phyloP scores from a whole-genome alignment of 2,329 filamentous ascomycete genomes.

The Macrophomina tecta region DNA sequence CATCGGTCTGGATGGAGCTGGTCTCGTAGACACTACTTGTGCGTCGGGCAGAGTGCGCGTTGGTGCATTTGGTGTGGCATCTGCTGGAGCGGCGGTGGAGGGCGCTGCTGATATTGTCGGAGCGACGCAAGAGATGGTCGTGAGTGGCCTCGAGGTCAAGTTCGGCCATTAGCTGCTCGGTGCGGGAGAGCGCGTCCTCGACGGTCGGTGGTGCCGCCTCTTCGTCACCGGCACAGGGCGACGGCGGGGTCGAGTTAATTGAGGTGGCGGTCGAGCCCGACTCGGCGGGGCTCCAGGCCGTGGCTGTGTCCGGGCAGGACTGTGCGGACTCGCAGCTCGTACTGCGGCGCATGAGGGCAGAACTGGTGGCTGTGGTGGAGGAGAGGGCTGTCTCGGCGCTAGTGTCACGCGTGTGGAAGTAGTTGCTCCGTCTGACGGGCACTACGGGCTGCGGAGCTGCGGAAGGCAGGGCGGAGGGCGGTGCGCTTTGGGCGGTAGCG shows the following conservation, averaged over 20 bases:
- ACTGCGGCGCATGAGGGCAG: constrained; percentile 4
- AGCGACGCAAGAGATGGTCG: not conserved
- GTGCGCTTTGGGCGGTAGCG: not conserved
- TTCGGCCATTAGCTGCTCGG: constrained; percentile 27
- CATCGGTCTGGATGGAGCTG: not conserved
- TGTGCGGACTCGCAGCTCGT: constrained; percentile 6
- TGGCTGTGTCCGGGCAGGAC: not conserved
- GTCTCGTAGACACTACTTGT: not conserved
- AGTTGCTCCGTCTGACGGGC: not conserved
- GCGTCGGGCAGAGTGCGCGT: not conserved
- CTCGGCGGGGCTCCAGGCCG: constrained; percentile 1
- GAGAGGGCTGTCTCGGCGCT: not conserved
- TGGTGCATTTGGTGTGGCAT: not conserved
- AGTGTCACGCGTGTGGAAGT: constrained; percentile 8
- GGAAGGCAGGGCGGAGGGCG: not conserved
- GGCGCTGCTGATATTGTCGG: not conserved
- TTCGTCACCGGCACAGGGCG: not conserved
- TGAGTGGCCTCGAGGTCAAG: constrained; percentile 17
- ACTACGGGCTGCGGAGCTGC: not conserved
- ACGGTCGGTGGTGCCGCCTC: not conserved
- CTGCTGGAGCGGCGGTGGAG: not conserved
- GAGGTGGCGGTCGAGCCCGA: constrained; percentile 12
- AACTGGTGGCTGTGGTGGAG: not conserved
- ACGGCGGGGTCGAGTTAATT: not conserved
- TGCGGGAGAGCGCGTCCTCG: constrained; percentile 14